Base-by-base conservation (phyloP, 1,139 yeast species). In the Saccharomyces uvarum region DNA sequence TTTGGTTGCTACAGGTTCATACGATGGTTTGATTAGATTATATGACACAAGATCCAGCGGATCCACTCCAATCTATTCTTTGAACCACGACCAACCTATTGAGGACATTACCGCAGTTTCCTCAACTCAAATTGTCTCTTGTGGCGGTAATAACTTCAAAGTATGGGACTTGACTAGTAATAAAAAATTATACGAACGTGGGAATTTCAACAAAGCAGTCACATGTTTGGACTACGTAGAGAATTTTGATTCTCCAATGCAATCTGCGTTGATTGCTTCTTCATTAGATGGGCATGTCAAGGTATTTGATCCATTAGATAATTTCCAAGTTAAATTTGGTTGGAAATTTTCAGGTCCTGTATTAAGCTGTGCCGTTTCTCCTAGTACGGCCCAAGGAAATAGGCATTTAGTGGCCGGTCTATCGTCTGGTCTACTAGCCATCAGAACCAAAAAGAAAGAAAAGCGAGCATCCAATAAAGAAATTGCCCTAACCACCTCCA, bases 281-380 rank as follows among this genome's bases (percentile, higher is more conserved):
- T 91, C 97, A 0, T 77, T 93, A 57, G 99, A 93, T 71, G 99
- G 99, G 16, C 99, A 93, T 70, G 97, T 93, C 56, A 93, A 93
- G 72, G 90, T 91, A 50, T 88, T 93, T 70, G 98, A 91, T 71
- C 82, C 88, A 38, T 74, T 82, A 41, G 77, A 85, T 27, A 75
- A 86, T 50, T 93, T 95, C 91, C 87, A 86, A 58, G 97, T 91
- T 59, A 88, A 86, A 69, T 93, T 90, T 70, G 98, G 98, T 48
- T 93, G 98, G 98, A 93, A 91, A 71, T 91, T 87, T 67, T 96
- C 97, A 46, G 90, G 95, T 14, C 95, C 96, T 47, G 97, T 93
- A 0, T 76, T 93, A 62, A 78, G 90, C 63, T 84, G 96, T 68
- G 98, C 91, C 7, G 86, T 91, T 9, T 88, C 97, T 8, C 98